A percentile compares a stretch with the other conserved stretches of the same genome.
Conservation (phyloP, 1,139 yeast species). For the Pichia cactophila region DNA sequence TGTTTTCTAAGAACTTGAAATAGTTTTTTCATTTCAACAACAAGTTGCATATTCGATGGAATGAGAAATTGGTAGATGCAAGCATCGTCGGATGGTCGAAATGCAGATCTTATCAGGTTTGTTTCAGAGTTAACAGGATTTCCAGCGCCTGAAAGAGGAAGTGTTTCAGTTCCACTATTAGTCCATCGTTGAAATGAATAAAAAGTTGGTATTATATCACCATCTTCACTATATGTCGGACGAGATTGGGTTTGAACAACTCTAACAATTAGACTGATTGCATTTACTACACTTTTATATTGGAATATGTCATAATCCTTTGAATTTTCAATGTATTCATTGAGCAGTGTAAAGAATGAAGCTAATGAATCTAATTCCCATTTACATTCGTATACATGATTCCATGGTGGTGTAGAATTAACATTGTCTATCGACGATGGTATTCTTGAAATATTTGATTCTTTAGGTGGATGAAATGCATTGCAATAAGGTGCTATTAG, state of each 20-base stretch:
- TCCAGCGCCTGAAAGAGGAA: slow-evolving; percentile 71
- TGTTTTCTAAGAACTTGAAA: slow-evolving; percentile 13
- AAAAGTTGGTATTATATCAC: slow-evolving; percentile 41
- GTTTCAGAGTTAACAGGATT: slow-evolving; percentile 71
- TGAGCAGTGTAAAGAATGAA: slow-evolving; percentile 65
- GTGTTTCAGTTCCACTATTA: slow-evolving; percentile 71
- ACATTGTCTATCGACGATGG: slow-evolving; percentile 60
- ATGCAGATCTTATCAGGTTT: slow-evolving; percentile 76
- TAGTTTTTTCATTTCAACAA: slow-evolving; percentile 44
- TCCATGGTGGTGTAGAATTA: slow-evolving; percentile 62
- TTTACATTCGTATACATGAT: slow-evolving; percentile 76
- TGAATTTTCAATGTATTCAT: slow-evolving; percentile 55
- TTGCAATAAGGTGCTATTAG: slow-evolving; percentile 70
- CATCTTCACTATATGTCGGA: slow-evolving; percentile 56
- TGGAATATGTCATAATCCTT: slow-evolving; percentile 47
- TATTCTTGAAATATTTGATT: slow-evolving; percentile 45
- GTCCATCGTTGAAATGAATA: slow-evolving; percentile 73
- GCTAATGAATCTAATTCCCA: slow-evolving; percentile 86
- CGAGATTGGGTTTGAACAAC: slow-evolving; percentile 55
- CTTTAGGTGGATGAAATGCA: slow-evolving; percentile 82
- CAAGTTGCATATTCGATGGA: slow-evolving; percentile 79
- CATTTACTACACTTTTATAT: slow-evolving; percentile 50
- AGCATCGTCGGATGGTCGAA: slow-evolving; percentile 88
- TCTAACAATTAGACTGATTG: slow-evolving; percentile 44
- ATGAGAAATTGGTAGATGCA: slow-evolving; percentile 72